phyloP scores from a whole-genome alignment of 208 protist genomes.

The Endotrypanum monterogeii region DNA sequence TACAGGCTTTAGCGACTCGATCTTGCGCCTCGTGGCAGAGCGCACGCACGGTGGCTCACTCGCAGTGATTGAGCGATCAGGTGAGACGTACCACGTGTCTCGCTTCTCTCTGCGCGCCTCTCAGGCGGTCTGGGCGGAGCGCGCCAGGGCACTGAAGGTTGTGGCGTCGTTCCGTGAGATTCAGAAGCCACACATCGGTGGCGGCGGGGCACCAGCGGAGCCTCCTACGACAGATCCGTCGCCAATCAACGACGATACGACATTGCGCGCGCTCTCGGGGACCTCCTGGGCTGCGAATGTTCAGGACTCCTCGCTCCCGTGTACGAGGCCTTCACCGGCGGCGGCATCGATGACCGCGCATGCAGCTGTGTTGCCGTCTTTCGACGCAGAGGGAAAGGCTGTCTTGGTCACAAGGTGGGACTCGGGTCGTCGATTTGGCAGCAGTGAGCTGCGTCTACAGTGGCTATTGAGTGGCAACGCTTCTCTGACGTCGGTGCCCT shows the following conservation, averaged over 20 bases:
- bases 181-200: slow-evolving; percentile 1
- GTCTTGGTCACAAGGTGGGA: slow-evolving; percentile 12
- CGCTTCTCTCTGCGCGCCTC: slow-evolving; percentile 28
- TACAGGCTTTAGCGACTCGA: slow-evolving; percentile 90
- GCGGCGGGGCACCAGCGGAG: not conserved
- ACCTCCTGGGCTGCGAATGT: not conserved
- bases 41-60: slow-evolving; percentile 60
- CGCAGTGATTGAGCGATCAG: slow-evolving; percentile 77
- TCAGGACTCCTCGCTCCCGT: not conserved
- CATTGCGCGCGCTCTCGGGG: not conserved
- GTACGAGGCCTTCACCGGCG: not conserved
- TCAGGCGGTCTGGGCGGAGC: slow-evolving; percentile 22
- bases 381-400: slow-evolving; percentile 21
- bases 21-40: slow-evolving; percentile 93
- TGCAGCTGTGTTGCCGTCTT: slow-evolving; percentile 24
- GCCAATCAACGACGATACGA: not conserved
- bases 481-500: slow-evolving; percentile 6
- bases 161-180: slow-evolving; percentile 26
- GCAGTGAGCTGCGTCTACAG: slow-evolving; percentile 27
- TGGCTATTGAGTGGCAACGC: slow-evolving; percentile 21
- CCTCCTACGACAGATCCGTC: not conserved
- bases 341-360: not conserved
- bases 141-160: slow-evolving; percentile 28
- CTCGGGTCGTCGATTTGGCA: slow-evolving; percentile 1
- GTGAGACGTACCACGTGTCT: slow-evolving; percentile 77